phyloP scores from a whole-genome alignment of 352 stramenopile genomes.

The Aphanomyces cochlioides region DNA sequence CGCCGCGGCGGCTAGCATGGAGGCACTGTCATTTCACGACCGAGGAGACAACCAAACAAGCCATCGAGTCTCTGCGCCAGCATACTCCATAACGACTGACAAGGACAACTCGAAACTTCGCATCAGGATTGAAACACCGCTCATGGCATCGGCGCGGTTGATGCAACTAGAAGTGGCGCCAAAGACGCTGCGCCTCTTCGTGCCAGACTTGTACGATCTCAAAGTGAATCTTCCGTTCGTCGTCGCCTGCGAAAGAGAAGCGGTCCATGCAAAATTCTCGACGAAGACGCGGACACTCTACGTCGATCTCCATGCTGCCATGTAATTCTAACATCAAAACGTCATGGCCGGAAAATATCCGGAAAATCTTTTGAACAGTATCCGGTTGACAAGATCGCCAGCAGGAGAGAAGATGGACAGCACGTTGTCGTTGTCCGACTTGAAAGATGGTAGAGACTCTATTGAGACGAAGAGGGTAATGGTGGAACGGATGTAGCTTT shows the following conservation, averaged over 20 bases:
- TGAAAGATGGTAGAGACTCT: slow-evolving; percentile 47
- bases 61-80: slow-evolving; percentile 34
- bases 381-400: no score
- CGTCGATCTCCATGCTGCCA: not conserved
- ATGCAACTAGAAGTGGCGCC: slow-evolving; percentile 51
- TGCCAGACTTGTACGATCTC: slow-evolving; percentile 53
- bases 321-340: not conserved
- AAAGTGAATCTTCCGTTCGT: slow-evolving; percentile 43
- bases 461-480: no score
- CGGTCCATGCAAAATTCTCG: not conserved
- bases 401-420: not conserved
- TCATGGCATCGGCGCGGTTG: slow-evolving; percentile 37
- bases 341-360: slow-evolving; percentile 3
- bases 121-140: slow-evolving; percentile 46
- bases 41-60: slow-evolving; percentile 4
- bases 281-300: slow-evolving; percentile 8
- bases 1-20: no score
- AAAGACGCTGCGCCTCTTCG: slow-evolving; percentile 45
- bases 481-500: slow-evolving; percentile 42
- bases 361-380: not conserved
- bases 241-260: not conserved
- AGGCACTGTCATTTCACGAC: no score
- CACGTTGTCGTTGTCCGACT: slow-evolving; percentile 42
- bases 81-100: slow-evolving; percentile 42
- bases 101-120: slow-evolving; percentile 38